Percentiles rank a stretch among this genome's conserved stretches.
Conservation (phyloP, 805 yeast species). For the Candida peoriensis region DNA sequence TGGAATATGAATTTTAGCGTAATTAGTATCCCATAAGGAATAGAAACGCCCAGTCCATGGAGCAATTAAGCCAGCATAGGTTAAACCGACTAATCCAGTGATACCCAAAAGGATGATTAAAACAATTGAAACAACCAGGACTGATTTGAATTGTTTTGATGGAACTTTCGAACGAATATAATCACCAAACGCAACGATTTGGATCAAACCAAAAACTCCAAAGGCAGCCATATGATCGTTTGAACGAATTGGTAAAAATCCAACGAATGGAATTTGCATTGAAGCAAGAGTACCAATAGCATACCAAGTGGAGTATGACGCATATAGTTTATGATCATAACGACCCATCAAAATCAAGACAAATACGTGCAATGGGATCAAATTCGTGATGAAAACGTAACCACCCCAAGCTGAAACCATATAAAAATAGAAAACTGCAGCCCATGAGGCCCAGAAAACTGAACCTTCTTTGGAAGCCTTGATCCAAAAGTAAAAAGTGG, state of each 20-base stretch:
- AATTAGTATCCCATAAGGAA: slow-evolving; percentile 96
- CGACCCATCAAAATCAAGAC: slow-evolving; percentile 92
- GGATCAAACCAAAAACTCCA: slow-evolving; percentile 94
- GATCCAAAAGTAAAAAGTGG: slow-evolving; percentile 94
- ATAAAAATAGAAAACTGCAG: slow-evolving; percentile 90
- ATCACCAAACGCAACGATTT: slow-evolving; percentile 81
- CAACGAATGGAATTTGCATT: slow-evolving; percentile 99
- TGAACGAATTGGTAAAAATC: slow-evolving; percentile 93
- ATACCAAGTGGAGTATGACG: slow-evolving; percentile 95
- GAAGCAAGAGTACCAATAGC: slow-evolving; percentile 96
- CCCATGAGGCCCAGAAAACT: slow-evolving; percentile 71
- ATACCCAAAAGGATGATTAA: slow-evolving; percentile 59
- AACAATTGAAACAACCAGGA: slow-evolving; percentile 55
- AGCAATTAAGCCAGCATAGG: slow-evolving; percentile 90
- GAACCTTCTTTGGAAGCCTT: slow-evolving; percentile 91
- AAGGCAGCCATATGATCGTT: slow-evolving; percentile 98
- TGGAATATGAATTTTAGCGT: slow-evolving; percentile 97
- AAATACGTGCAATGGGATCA: slow-evolving; percentile 93
- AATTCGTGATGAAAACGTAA: slow-evolving; percentile 95
- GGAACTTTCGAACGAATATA: slow-evolving; percentile 74
- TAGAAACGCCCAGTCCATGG: slow-evolving; percentile 99
- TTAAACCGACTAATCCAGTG: slow-evolving; percentile 67
- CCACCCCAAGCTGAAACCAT: slow-evolving; percentile 99
- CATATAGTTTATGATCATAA: slow-evolving; percentile 73
- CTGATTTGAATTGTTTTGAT: slow-evolving; percentile 64